A percentile compares a stretch with the other conserved stretches of the same genome.
These are phyloP conservation scores for Lachancea kluyveri DNA, from an alignment of 805 yeast genomes.

Conservation along the genomic window DNA sequence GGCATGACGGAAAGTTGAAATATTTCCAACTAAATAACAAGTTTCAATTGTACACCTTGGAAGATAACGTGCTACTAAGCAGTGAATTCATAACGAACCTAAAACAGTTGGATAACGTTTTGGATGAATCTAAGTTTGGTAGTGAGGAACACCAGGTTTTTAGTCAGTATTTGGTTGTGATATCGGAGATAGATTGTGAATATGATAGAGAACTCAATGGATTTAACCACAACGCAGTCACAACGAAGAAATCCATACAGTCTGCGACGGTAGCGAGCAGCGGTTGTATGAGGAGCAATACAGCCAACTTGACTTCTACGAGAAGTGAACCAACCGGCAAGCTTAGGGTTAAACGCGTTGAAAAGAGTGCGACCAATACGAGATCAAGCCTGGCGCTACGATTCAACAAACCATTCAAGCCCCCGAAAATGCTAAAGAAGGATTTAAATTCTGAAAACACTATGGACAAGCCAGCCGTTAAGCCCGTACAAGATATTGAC, in stretches of 20 bases:
- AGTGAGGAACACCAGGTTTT: conserved; percentile 24
- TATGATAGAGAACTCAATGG: conserved; percentile 6
- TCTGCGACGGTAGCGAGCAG: not conserved
- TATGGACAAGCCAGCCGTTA: too few species aligned
- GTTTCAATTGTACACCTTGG: conserved; percentile 20
- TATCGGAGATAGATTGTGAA: conserved; percentile 13
- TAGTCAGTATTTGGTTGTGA: conserved; percentile 20
- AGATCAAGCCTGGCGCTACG: conserved; percentile 20
- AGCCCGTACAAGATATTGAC: not conserved
- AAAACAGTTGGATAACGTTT: conserved; percentile 14
- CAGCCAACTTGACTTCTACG: too few species aligned
- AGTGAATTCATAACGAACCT: conserved; percentile 22
- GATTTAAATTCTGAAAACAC: too few species aligned
- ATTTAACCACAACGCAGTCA: conserved; percentile 1
- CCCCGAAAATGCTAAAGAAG: conserved; percentile 23
- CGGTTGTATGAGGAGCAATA: too few species aligned
- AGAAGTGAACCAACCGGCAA: too few species aligned
- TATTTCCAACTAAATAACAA: conserved; percentile 17
- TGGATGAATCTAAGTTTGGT: conserved; percentile 21
- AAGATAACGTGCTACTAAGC: conserved; percentile 18
- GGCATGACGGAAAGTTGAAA: conserved; percentile 31
- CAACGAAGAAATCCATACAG: too few species aligned
- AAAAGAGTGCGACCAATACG: not conserved
- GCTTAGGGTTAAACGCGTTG: not conserved
- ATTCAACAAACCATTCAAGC: conserved; percentile 26